Conservation (phyloP, 768 basidiomycete species). For the Russula brevipes region DNA sequence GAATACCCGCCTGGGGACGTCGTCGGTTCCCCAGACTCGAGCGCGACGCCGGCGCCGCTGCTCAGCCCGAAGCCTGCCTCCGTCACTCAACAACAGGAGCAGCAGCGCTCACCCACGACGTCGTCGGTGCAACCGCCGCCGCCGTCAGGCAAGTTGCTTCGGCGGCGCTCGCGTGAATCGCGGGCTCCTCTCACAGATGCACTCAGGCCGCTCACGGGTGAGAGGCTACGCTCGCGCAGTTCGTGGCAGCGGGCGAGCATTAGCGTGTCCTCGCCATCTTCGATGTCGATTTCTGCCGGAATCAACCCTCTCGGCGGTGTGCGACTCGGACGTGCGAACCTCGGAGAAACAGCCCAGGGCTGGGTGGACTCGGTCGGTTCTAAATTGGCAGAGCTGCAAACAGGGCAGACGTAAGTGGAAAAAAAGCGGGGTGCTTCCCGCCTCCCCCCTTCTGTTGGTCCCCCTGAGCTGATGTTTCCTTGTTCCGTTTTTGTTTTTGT, state of each 20-base stretch:
- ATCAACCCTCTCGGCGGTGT: constrained; percentile 32
- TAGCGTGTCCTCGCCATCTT: constrained; percentile 33
- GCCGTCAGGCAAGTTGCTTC: constrained; percentile 12
- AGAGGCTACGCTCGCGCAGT: constrained; percentile 2
- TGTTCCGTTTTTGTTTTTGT: neutral
- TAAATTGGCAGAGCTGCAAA: constrained; percentile 47
- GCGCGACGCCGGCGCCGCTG: constrained; percentile 34
- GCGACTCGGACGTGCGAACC: constrained; percentile 26
- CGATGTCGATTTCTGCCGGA: constrained; percentile 39
- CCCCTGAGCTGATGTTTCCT: neutral
- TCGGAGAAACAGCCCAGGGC: constrained; percentile 37
- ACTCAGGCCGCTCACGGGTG: constrained; percentile 24
- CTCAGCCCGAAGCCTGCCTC: constrained; percentile 26
- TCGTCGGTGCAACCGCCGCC: neutral
- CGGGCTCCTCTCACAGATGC: constrained; percentile 27
- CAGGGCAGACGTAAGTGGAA: constrained; percentile 47
- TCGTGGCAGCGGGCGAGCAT: constrained; percentile 22
- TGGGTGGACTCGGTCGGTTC: constrained; percentile 49
- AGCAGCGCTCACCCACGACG: neutral
- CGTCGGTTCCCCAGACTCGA: constrained; percentile 41
- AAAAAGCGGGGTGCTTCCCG: neutral
- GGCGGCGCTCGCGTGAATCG: constrained; percentile 32
- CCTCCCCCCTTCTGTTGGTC: neutral
- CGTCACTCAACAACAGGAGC: neutral
- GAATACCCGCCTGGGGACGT: constrained; percentile 30